A percentile compares a stretch with the other conserved stretches of the same genome.
Conservation (phyloP, 2,329 filamentous ascomycete genomes). For the Calonectria pseudoturangicola region DNA sequence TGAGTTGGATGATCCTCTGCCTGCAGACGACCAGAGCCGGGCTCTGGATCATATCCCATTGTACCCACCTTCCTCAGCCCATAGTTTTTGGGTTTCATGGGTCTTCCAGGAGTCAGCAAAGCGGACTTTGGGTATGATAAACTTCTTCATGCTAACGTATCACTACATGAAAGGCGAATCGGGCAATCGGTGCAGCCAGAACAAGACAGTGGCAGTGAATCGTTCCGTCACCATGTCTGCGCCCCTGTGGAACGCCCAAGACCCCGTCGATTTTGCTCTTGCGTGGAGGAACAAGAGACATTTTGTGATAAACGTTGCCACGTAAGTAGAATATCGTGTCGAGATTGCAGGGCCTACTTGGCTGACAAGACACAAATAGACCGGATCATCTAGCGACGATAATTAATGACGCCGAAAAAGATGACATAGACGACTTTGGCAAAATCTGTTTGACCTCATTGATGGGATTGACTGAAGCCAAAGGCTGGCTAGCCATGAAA, state of each 20-base stretch:
- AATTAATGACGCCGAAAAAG: constrained; percentile 8
- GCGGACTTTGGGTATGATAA: constrained; percentile 24
- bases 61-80: constrained; percentile 3
- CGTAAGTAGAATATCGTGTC: constrained; percentile 21
- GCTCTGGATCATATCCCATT: constrained; percentile 11
- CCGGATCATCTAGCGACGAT: constrained; percentile 6
- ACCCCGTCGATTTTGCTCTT: constrained; percentile 21
- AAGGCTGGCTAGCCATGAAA: constrained; percentile 31
- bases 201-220: constrained; percentile 18
- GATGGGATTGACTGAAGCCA: constrained; percentile 31
- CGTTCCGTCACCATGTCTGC: constrained; percentile 26
- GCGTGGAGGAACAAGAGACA: constrained; percentile 31
- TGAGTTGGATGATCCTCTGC: constrained; percentile 12
- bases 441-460: constrained; percentile 24
- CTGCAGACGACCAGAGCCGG: constrained; percentile 11
- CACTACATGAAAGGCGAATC: constrained; percentile 20
- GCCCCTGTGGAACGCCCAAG: constrained; percentile 28
- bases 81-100: constrained; percentile 29
- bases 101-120: constrained; percentile 31
- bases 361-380: constrained; percentile 15
- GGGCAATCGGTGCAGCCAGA: constrained; percentile 9
- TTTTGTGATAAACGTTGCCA: constrained; percentile 19
- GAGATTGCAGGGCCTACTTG: not conserved
- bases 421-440: constrained; percentile 25
- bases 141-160: constrained; percentile 17